Evolutionary conservation across 202 grass and related monocot genomes (phyloP), one percentile per base, ranked within the genome.

Genomic region (Panicum virgatum): DNA sequence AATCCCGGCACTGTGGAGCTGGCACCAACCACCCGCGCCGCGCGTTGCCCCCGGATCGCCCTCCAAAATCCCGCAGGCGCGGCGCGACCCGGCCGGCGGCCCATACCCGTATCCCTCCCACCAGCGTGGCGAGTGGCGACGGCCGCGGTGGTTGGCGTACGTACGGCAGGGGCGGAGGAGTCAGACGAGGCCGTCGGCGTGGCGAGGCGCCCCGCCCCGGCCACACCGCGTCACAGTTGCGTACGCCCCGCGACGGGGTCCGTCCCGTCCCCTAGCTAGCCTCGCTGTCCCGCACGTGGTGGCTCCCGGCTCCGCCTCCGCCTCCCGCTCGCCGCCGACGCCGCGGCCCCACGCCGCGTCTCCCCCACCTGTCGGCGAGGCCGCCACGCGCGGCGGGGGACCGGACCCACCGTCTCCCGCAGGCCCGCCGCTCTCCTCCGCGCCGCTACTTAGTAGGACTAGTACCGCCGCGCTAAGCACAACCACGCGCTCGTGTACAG

Each of bases 241-340:
- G 54, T 39, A 47, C 62, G 46, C 25, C 22, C 57, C 51, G 57
- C 57, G 57, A 22, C 69, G 54, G 68, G 69, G 20, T 46, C 78
- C 59, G 62, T 52, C 45, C n/a, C n/a, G n/a, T n/a, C n/a, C n/a
- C n/a, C n/a, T n/a, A n/a, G n/a, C n/a, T n/a, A 34, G 87, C 87
- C 87, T 87, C 76, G 90, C 86, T 89, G 90, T 84, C 86, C 72
- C 78, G 66, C 90, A 92, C 87, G 86, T 81, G 86, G 83, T 77
- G 52, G 19, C 47, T 47, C 52, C 1, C 44, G 48, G 12, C 68
- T 27, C 66, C 39, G 16, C n/a, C n/a, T n/a, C n/a, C n/a, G n/a
- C 66, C 39, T 34, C 61, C 42, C 38, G 39, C 37, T 69, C 59
- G 30, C 83, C 74, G 48, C 83, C 74, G 48, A 86, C 53, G 18